Base-by-base conservation (phyloP, 139 green algal genomes). In the Chlorella sp. region DNA sequence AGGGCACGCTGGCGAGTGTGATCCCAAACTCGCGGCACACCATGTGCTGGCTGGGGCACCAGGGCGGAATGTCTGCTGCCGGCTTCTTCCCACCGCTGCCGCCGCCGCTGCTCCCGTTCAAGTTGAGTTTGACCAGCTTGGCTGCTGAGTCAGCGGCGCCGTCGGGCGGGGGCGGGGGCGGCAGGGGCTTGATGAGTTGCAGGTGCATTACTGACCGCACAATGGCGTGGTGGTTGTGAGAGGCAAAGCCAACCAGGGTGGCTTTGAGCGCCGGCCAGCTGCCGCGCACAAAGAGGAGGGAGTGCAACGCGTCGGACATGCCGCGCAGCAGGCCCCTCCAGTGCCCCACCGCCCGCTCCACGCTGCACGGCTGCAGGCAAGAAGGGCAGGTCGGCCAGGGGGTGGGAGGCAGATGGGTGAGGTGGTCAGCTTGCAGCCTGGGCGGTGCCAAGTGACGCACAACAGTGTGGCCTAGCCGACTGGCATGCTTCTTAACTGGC, bases 201-300 rank as follows among this genome's bases (percentile, higher is more conserved):
- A 93, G 86, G 90, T 97, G 95, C 85, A 96, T 73, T 0, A 91
- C 83, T 14, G 95, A 96, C 66, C 95, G 93, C 0, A 94, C 90
- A 11, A 97, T 87, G 0, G 94, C n/a, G 19, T 88, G 88, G 30
- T 91, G 61, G n/a, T 82, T 64, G 73, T 90, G 69, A 16, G 86
- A 30, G 1, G 93, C 79, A 89, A 96, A 94, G 18, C 66, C 32
- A 40, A 88, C 81, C 36, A 96, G 88, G 0, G 42, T 28, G 11
- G 66, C 66, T 24, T 42, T 76, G n/a, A 97, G 89, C 26, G 94
- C 90, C 16, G 84, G 85, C 87, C 92, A 95, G 79, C 89, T 94
- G 91, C 76, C 85, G 28, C 40, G 60, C 28, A 94, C 90, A 32
- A 34, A 39, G 16, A 71, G 90, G 53, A 94, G 88, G 75, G 85